Evolutionary conservation across 2,329 filamentous ascomycete genomes (phyloP), one percentile per base, ranked within the genome.

Genomic region (Pseudofabraea citricarpa): DNA sequence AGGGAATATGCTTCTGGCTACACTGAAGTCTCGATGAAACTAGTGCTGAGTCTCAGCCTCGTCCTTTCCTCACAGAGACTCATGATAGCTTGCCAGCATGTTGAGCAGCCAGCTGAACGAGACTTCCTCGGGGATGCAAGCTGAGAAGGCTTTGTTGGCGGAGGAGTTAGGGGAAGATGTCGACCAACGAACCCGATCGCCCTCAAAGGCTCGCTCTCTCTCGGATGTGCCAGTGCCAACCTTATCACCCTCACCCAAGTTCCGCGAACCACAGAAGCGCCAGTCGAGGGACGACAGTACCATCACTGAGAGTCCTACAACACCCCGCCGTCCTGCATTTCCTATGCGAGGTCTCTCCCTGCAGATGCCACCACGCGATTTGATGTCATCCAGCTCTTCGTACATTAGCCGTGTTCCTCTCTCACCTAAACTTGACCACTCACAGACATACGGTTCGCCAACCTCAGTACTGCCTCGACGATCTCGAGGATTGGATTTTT

Each of bases 401-500:
- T 68, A 73, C 41, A 66, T 72, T 51, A 83, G 77, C 57, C 81
- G 74, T 48, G 68, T 72, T 20, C 88, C 90, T 54, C 74, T 91
- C 47, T 95, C 89, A 2, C 90, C 90, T 13, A 90, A 94, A 63
- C 77, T 93, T 50, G 90, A 95, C 63, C 77, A 87, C 44, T 84
- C 85, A 16, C 86, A 90, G 53, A 88, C 83, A 37, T 95, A 94
- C 69, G 85, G 86, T 32, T 91, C 89, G 2, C 90, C 90, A 2
- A 85, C 87, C 20, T 94, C 90, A 42, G 86, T 95, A 36, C 75
- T 97, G 6, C 91, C 91, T 15, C 81, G 91, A 51, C 83, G 90
- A 48, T 96, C 90, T 22, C 81, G 91, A 44, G 91, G 91, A 33
- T 73, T 96, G 48, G 91, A 97, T 67, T 97, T 95, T 64, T 91